Base-by-base conservation (phyloP, 108 stramenopile species). In the Tribonema minus region DNA sequence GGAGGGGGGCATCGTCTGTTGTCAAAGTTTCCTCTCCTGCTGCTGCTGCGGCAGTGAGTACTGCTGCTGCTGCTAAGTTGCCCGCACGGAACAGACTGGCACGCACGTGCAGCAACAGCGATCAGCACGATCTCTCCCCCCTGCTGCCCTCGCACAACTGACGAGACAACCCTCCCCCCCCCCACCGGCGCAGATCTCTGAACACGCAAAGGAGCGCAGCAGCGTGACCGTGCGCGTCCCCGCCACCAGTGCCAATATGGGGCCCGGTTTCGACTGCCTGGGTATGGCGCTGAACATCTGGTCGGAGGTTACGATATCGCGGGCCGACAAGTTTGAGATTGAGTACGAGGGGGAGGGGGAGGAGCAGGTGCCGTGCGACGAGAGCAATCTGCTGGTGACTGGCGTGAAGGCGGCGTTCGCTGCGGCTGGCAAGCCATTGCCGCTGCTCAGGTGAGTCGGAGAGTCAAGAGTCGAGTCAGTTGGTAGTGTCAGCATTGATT, bases 251-350 rank as follows among this genome's bases (percentile, higher is more conserved):
- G 98, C 98, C 65, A 99, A 99, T 83, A 86, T 97, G 82, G 98
- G 98, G 0, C 94, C 96, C 1, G 97, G 97, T 77, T 98, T 92
- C 82, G 97, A 98, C 77, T 95, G 93, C 84, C 88, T 98, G 67
- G 97, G 98, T 1, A 90, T 96, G 88, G 95, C 95, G 7, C 93
- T 99, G 34, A 96, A 97, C 86, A 88, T 99, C 75, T 99, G 98
- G 98, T 91, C 91, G 0, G 96, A 97, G 82, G 90, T 96, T 1
- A 96, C 95, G 4, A 95, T 97, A 30, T 79, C 86, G 58, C 89
- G 95, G 32, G 69, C 91, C 4, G 94, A 94, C 27, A 87, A 83
- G 76, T 98, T 99, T 78, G 91, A 90, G 80, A 97, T 87, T 46
- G 71, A 74, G 12, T 84, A 68, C 61, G 87, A 87, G 77, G 87